These are phyloP conservation scores for Hypoxylon intermedium DNA, from an alignment of 495 filamentous ascomycete species.

Conservation along the genomic window DNA sequence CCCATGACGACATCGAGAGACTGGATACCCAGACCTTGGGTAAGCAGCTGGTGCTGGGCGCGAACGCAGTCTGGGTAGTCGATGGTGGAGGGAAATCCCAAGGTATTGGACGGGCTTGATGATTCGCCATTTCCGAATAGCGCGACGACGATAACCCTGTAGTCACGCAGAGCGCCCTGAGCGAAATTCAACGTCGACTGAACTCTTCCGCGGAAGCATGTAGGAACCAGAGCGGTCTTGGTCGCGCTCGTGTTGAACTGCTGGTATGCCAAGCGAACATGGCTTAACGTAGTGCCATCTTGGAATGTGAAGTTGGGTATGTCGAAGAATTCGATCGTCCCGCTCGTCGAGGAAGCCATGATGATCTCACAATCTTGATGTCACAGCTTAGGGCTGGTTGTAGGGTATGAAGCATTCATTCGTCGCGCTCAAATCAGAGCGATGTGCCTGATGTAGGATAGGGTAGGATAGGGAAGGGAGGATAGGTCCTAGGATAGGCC, in stretches of 20 bases:
- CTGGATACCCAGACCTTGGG: slow-evolving; percentile 36
- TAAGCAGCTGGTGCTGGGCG: slow-evolving; percentile 43
- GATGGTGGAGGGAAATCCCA: slow-evolving; percentile 37
- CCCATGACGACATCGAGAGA: slow-evolving; percentile 47
- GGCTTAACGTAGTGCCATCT: slow-evolving; percentile 35
- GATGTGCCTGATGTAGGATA: too few relatives aligned
- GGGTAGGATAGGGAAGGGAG: too few relatives aligned
- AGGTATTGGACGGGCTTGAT: slow-evolving; percentile 45
- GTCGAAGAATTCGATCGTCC: slow-evolving; percentile 42
- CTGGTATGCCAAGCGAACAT: slow-evolving; percentile 53
- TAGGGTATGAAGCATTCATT: too few relatives aligned
- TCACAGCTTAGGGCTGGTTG: not conserved
- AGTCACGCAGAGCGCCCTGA: slow-evolving; percentile 34
- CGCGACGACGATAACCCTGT: slow-evolving; percentile 49
- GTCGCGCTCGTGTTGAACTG: slow-evolving; percentile 47
- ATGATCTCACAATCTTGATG: not conserved
- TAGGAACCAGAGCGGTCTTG: slow-evolving; percentile 54
- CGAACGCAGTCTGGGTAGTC: slow-evolving; percentile 47
- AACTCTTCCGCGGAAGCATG: slow-evolving; percentile 58
- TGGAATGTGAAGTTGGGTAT: slow-evolving; percentile 52
- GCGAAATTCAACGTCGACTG: slow-evolving; percentile 51
- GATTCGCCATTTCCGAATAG: slow-evolving; percentile 51
- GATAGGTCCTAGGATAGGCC: too few relatives aligned
- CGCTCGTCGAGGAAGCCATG: slow-evolving; percentile 4
- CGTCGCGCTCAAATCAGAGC: too few relatives aligned